Conservation (phyloP, 2,329 filamentous ascomycete species). For the Ophiostoma montium region DNA sequence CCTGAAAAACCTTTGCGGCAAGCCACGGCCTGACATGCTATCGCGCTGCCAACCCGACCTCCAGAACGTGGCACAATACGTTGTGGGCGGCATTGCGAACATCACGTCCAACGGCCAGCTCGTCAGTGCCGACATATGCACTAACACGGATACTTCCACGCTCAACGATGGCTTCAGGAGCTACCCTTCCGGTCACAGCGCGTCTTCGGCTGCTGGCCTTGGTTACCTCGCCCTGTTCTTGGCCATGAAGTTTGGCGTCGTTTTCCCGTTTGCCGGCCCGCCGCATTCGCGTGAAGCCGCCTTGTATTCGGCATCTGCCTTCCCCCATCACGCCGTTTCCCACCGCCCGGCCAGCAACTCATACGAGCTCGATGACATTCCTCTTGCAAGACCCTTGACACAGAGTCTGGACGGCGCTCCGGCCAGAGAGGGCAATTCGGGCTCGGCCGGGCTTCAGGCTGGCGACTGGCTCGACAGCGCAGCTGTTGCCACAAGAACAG, state of each 20-base stretch:
- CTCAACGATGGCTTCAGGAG: constrained; percentile 73
- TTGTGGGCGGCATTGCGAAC: constrained; percentile 46
- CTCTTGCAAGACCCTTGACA: constrained; percentile 16
- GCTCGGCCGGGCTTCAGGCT: constrained; percentile 10
- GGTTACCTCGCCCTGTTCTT: constrained; percentile 81
- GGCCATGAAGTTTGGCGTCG: constrained; percentile 66
- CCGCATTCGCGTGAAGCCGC: constrained; percentile 29
- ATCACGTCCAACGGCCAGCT: constrained; percentile 47
- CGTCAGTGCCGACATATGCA: constrained; percentile 66
- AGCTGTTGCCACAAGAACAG: constrained; percentile 44
- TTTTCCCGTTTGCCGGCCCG: constrained; percentile 52
- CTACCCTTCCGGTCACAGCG: constrained; percentile 67
- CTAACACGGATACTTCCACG: constrained; percentile 42
- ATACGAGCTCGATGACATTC: constrained; percentile 17
- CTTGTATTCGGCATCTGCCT: constrained; percentile 52
- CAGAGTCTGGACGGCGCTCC: neutral
- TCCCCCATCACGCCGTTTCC: constrained; percentile 50
- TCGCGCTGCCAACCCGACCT: constrained; percentile 66
- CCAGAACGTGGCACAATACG: constrained; percentile 40
- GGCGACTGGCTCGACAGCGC: constrained; percentile 6
- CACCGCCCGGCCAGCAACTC: constrained; percentile 14
- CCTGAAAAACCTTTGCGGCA: constrained; percentile 78
- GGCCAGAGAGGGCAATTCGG: neutral
- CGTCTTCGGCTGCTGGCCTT: constrained; percentile 63
- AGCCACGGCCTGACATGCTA: constrained; percentile 50